phyloP scores from a whole-genome alignment of 257 asterid species.

The Solanum pennellii region DNA sequence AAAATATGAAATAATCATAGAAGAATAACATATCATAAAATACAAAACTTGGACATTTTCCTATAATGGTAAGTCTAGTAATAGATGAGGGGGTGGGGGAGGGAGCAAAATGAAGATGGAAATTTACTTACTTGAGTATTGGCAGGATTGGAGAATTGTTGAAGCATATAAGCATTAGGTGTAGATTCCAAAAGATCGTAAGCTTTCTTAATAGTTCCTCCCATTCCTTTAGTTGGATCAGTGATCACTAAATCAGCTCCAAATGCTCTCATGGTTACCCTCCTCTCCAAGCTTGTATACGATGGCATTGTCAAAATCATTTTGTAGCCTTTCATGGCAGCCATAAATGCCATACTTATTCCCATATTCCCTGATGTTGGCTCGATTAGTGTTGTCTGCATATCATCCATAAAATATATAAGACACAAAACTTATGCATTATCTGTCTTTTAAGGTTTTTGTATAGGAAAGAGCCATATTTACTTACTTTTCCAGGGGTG shows the following conservation, averaged over 20 bases:
- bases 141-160: slow-evolving; percentile 39
- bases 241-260: slow-evolving; percentile 89
- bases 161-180: slow-evolving; percentile 40
- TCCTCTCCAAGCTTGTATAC: slow-evolving; percentile 86
- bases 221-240: slow-evolving; percentile 55
- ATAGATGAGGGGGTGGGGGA: background rate
- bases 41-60: background rate
- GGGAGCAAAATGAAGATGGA: background rate
- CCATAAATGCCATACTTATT: slow-evolving; percentile 94
- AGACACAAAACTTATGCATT: background rate
- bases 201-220: slow-evolving; percentile 39
- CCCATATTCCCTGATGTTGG: slow-evolving; percentile 99
- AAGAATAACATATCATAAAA: background rate
- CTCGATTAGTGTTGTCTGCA: slow-evolving; percentile 49
- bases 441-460: background rate
- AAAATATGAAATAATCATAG: background rate
- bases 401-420: slow-evolving; percentile 9
- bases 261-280: slow-evolving; percentile 88
- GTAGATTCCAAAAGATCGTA: slow-evolving; percentile 31
- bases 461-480: background rate
- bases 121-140: slow-evolving; percentile 26
- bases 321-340: slow-evolving; percentile 91
- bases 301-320: slow-evolving; percentile 98
- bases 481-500: slow-evolving; percentile 35
- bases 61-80: background rate